phyloP scores from a whole-genome alignment of 345 rosid species.

The Triadica sebifera region DNA sequence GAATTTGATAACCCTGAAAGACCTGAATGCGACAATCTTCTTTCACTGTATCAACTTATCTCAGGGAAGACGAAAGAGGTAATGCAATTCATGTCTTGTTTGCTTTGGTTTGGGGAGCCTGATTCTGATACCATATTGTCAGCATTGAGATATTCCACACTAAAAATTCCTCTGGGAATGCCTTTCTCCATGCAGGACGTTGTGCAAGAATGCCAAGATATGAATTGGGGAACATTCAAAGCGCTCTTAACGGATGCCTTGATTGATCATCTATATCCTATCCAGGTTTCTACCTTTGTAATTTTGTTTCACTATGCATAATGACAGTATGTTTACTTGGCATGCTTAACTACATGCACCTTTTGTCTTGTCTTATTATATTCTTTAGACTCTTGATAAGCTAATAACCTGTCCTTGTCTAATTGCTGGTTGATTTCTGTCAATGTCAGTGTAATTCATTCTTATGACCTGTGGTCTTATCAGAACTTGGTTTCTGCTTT shows the following conservation, averaged over 20 bases:
- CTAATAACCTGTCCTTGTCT: background rate
- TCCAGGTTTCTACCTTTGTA: conserved; percentile 52
- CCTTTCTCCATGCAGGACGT: conserved; percentile 57
- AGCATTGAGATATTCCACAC: conserved; percentile 1
- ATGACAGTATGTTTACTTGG: background rate
- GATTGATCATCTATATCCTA: conserved; percentile 81
- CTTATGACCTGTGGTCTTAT: background rate
- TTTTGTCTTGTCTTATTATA: background rate
- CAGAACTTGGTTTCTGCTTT: background rate
- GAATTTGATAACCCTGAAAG: conserved; percentile 91
- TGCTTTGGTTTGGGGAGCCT: background rate
- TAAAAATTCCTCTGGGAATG: conserved; percentile 5
- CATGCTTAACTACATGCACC: background rate
- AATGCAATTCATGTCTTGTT: conserved; percentile 8
- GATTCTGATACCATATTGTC: background rate
- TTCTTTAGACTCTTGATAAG: background rate
- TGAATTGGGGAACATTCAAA: conserved; percentile 87
- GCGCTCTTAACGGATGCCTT: conserved; percentile 64
- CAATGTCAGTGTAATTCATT: background rate
- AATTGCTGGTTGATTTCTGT: no score
- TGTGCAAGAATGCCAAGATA: conserved; percentile 61
- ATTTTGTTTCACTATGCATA: background rate
- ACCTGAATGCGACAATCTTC: conserved; percentile 93
- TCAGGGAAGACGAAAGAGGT: conserved; percentile 88
- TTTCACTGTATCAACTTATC: conserved; percentile 76